Evolutionary conservation across 768 basidiomycete genomes (phyloP), one percentile per base, ranked within the genome.

Genomic region (Phaeotremella fagi): DNA sequence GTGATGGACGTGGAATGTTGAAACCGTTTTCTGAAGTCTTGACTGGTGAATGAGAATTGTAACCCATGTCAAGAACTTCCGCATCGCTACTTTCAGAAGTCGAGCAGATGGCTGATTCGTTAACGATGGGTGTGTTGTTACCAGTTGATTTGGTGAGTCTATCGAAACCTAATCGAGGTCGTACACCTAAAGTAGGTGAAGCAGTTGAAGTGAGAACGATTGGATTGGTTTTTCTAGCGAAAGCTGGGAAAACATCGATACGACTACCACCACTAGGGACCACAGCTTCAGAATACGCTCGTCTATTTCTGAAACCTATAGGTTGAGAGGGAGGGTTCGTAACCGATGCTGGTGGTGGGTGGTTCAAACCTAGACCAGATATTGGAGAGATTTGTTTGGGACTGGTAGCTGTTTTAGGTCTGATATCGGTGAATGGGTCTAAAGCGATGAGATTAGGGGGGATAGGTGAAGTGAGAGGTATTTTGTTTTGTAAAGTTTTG

Each of bases 201-300:
- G 5, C 25, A 18, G 18, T 41, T 31, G 24, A 44, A 37, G 36
- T 24, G 36, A 3, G 55, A 14, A 52, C 36, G 11, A 51, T 27
- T 22, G 52, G 33, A 24, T 48, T 60, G 2, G 59, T 23, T 36
- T 58, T 57, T 14, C 67, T 44, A 22, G 45, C 44, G 55, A 66
- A 69, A 7, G 59, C 58, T 9, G 63, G 63, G 6, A 64, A 43
- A 4, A 48, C 46, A 37, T 43, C 36, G n/a, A n/a, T n/a, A 12
- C 54, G 42, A 12, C 45, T 35, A 18, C 33, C 26, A 15, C 29
- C 43, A 31, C 47, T 45, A 6, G 59, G 52, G 24, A 45, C 45
- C 14, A 60, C 63, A 3, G 68, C 66, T 45, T 68, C 67, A 11
- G 68, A 70, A 56, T 62, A 70, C 0, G 68, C 68, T 31, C 68